A percentile compares a stretch with the other conserved stretches of the same genome.
Conservation (phyloP, 1,284 basidiomycete species). For the Cronartium quercuum region DNA sequence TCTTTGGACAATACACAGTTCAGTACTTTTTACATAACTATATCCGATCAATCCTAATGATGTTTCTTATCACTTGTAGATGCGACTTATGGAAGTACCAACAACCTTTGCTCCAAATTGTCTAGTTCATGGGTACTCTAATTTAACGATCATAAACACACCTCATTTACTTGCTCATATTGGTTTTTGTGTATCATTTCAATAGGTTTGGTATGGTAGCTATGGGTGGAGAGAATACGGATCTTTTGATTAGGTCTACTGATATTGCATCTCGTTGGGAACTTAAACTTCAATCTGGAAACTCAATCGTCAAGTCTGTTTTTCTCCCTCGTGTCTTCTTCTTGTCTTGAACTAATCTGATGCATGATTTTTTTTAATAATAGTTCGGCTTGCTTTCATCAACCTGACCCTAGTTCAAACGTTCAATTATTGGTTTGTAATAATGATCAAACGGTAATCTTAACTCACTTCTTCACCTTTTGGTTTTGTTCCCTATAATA, state of each 20-base stretch:
- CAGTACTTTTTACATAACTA: not conserved
- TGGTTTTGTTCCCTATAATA: not conserved
- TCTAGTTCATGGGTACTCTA: conserved; percentile 35
- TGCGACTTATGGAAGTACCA: conserved; percentile 20
- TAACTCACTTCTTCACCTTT: not conserved
- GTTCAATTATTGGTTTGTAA: conserved; percentile 34
- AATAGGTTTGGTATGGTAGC: conserved; percentile 33
- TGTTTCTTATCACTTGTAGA: not conserved
- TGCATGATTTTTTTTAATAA: not conserved
- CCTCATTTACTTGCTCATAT: not conserved
- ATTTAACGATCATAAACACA: no score
- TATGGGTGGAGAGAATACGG: conserved; percentile 23
- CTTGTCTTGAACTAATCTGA: not conserved
- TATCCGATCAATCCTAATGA: not conserved
- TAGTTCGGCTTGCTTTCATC: conserved; percentile 37
- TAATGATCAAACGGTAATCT: conserved; percentile 34
- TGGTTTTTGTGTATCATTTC: not conserved
- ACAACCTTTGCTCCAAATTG: conserved; percentile 27
- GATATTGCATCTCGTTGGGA: conserved; percentile 27
- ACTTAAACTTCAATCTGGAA: conserved; percentile 20
- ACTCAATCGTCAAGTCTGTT: conserved; percentile 37
- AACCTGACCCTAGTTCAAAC: not conserved
- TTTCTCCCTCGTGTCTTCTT: not conserved
- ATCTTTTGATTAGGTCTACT: conserved; percentile 29
- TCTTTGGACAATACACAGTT: conserved; percentile 37